Evolutionary conservation across 2,329 filamentous ascomycete species (phyloP).

Genomic region (Knufia petricola): DNA sequence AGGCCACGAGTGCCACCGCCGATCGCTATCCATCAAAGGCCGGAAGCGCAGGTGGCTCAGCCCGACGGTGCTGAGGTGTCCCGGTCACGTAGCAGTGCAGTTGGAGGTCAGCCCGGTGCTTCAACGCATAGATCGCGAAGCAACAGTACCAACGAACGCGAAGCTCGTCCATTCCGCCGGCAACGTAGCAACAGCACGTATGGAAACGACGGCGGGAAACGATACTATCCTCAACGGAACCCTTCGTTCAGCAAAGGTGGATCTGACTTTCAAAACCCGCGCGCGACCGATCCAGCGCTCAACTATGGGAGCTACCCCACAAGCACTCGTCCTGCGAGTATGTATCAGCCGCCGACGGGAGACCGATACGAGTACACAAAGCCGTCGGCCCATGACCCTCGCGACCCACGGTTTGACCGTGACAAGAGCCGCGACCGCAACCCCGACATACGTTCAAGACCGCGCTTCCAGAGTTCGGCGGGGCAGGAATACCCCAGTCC

Average conservation of each 20-base stretch:
- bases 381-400: slow-evolving; percentile 1
- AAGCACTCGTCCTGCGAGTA: not conserved
- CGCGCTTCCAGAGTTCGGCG: not conserved
- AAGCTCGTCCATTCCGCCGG: slow-evolving; percentile 14
- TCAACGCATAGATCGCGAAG: slow-evolving; percentile 12
- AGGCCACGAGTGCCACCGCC: slow-evolving; percentile 9
- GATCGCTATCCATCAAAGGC: slow-evolving; percentile 20
- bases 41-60: slow-evolving; percentile 15
- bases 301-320: not conserved
- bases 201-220: not conserved
- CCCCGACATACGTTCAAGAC: not conserved
- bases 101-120: not conserved
- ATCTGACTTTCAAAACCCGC: not conserved
- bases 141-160: slow-evolving; percentile 11
- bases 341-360: not conserved
- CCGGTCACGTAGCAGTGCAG: slow-evolving; percentile 11
- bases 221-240: slow-evolving; percentile 5
- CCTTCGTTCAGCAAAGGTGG: slow-evolving; percentile 3
- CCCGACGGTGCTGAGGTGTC: slow-evolving; percentile 14
- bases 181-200: slow-evolving; percentile 11
- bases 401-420: slow-evolving; percentile 4
- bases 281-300: not conserved
- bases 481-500: not conserved
- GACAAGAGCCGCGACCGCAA: slow-evolving; percentile 1
- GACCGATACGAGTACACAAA: slow-evolving; percentile 1